Conservation (phyloP, 2,329 filamentous ascomycete genomes). For the Cyanodermella asteris region DNA sequence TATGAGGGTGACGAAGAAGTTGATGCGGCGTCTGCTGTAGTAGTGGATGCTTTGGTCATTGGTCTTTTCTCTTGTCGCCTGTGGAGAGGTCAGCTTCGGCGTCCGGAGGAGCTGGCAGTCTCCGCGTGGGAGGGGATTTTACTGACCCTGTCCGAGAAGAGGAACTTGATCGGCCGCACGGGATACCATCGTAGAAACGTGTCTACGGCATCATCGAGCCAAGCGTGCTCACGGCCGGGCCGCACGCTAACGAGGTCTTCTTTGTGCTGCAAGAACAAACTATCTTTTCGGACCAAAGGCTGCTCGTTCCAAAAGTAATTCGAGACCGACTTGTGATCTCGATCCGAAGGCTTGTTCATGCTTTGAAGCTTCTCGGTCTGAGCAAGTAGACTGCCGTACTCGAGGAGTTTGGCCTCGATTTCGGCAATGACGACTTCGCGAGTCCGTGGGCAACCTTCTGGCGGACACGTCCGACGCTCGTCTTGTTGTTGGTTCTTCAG, state of each 20-base stretch:
- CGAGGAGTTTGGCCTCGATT: conserved; percentile 3
- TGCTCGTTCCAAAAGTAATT: conserved; percentile 11
- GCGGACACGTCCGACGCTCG: conserved; percentile 1
- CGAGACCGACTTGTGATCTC: conserved; percentile 15
- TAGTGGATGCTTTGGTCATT: conserved; percentile 5
- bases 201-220: conserved; percentile 17
- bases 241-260: conserved; percentile 20
- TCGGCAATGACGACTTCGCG: conserved; percentile 3
- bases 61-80: conserved; percentile 6
- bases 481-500: conserved; percentile 4
- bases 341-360: conserved; percentile 11
- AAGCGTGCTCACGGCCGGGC: conserved; percentile 17
- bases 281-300: conserved; percentile 9
- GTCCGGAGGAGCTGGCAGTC: not conserved
- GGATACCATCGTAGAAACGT: not conserved
- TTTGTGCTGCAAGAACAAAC: conserved; percentile 15
- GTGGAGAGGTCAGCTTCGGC: not conserved
- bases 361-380: conserved; percentile 10
- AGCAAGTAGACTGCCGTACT: conserved; percentile 7
- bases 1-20: conserved; percentile 4
- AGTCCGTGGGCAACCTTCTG: not conserved
- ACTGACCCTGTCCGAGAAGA: conserved; percentile 5
- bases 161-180: conserved; percentile 1
- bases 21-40: conserved; percentile 6
- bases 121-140: too few species aligned